A percentile compares a stretch with the other conserved stretches of the same genome.
phyloP scores from a whole-genome alignment of 2,329 filamentous ascomycete genomes.

The Arthrobotrys pseudoclavata region DNA sequence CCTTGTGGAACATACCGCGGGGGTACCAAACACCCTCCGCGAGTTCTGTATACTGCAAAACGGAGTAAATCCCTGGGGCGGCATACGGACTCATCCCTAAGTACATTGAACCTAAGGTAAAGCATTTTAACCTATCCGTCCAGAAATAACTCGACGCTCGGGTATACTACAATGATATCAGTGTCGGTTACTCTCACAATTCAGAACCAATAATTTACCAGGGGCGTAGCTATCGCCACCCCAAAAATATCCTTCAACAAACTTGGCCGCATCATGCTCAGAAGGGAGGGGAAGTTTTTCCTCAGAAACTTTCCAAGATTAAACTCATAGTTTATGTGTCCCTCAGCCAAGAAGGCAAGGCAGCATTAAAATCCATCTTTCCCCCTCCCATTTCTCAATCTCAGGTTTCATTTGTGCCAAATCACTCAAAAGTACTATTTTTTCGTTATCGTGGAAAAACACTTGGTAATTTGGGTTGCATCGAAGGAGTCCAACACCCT shows the following conservation, averaged over 20 bases:
- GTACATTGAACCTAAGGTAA: slow-evolving; percentile 85
- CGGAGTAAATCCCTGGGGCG: slow-evolving; percentile 79
- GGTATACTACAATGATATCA: slow-evolving; percentile 68
- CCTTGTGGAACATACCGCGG: slow-evolving; percentile 77
- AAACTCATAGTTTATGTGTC: slow-evolving; percentile 78
- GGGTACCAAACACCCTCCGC: slow-evolving; percentile 84
- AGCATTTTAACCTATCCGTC: slow-evolving; percentile 78
- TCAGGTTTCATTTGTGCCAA: slow-evolving; percentile 78
- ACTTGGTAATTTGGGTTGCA: slow-evolving; percentile 83
- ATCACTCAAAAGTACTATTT: slow-evolving; percentile 77
- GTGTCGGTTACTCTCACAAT: slow-evolving; percentile 64
- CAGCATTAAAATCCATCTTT: slow-evolving; percentile 79
- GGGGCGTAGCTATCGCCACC: slow-evolving; percentile 69
- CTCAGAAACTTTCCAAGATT: slow-evolving; percentile 76
- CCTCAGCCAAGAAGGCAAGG: slow-evolving; percentile 76
- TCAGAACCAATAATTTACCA: slow-evolving; percentile 69
- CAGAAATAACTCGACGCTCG: slow-evolving; percentile 77
- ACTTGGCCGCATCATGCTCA: slow-evolving; percentile 72
- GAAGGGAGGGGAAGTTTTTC: slow-evolving; percentile 75
- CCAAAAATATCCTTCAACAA: slow-evolving; percentile 74
- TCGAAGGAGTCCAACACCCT: slow-evolving; percentile 77
- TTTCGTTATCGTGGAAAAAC: slow-evolving; percentile 78
- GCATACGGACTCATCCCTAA: slow-evolving; percentile 85
- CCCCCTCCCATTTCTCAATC: slow-evolving; percentile 80
- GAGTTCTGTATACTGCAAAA: slow-evolving; percentile 81